A percentile compares a stretch with the other conserved stretches of the same genome.
Conservation (phyloP, 2,329 filamentous ascomycete species). For the Purpureocillium lavendulum region DNA sequence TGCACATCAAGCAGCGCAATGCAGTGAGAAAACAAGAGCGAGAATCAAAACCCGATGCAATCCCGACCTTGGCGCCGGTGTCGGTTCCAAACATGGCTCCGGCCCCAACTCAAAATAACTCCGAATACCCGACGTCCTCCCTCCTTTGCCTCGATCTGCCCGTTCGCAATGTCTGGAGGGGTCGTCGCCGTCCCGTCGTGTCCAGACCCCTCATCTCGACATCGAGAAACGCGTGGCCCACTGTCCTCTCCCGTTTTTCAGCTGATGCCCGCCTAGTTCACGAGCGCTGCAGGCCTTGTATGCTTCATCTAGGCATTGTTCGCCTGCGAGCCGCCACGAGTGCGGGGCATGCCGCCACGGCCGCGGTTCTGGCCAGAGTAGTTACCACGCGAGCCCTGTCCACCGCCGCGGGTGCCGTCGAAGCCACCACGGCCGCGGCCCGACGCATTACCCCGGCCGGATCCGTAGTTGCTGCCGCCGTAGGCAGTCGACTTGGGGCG, state of each 20-base stretch:
- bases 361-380: conserved; percentile 60
- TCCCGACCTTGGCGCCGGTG: conserved; percentile 10
- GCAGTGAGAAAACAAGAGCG: conserved; percentile 10
- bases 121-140: conserved; percentile 13
- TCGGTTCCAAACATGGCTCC: conserved; percentile 20
- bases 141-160: not conserved
- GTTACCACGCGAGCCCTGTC: conserved; percentile 58
- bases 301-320: conserved; percentile 37
- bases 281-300: conserved; percentile 2
- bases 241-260: too few relatives aligned
- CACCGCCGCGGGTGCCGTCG: conserved; percentile 50
- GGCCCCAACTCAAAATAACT: conserved; percentile 20
- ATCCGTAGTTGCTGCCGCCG: conserved; percentile 58
- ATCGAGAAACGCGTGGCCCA: too few relatives aligned
- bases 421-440: conserved; percentile 60
- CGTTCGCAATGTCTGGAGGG: not conserved
- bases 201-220: not conserved
- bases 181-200: not conserved
- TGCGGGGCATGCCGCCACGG: conserved; percentile 57
- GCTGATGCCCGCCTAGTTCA: not conserved
- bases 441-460: conserved; percentile 51
- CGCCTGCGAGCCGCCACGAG: conserved; percentile 51
- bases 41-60: conserved; percentile 10
- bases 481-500: conserved; percentile 66
- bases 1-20: conserved; percentile 10